Evolutionary conservation across 768 basidiomycete genomes (phyloP).

Genomic region (Royoungia palumana): DNA sequence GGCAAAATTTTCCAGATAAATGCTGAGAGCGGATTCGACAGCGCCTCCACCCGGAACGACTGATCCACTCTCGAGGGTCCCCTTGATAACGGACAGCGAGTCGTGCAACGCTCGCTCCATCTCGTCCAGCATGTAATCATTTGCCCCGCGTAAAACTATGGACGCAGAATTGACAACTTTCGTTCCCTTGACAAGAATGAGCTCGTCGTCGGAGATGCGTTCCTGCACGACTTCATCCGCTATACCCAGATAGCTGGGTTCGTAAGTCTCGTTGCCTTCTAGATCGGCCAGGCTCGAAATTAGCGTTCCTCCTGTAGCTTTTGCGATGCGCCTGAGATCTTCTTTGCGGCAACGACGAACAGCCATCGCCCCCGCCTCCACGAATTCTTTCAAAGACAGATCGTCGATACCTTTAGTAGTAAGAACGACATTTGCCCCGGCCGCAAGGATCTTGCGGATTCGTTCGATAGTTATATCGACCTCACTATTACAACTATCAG

Average conservation of each 20-base stretch:
- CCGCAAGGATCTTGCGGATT: constrained; percentile 90
- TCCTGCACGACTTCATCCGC: constrained; percentile 98
- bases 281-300: constrained; percentile 92
- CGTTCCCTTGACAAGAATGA: constrained; percentile 96
- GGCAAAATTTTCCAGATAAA: constrained; percentile 98
- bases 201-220: constrained; percentile 96
- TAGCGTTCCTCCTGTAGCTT: constrained; percentile 92
- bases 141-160: constrained; percentile 92
- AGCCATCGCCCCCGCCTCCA: constrained; percentile 98
- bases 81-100: constrained; percentile 91
- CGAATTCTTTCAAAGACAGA: constrained; percentile 95
- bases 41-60: constrained; percentile 98
- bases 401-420: constrained; percentile 99
- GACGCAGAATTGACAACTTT: constrained; percentile 93
- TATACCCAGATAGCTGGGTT: constrained; percentile 81
- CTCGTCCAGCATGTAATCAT: constrained; percentile 99
- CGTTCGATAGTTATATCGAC: constrained; percentile 94
- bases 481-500: constrained; percentile 57
- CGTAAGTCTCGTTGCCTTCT: constrained; percentile 97
- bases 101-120: constrained; percentile 98
- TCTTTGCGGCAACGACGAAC: constrained; percentile 97
- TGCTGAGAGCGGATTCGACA: constrained; percentile 93
- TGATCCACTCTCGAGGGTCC: constrained; percentile 91
- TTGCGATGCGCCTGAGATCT: constrained; percentile 94
- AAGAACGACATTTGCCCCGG: constrained; percentile 94